A percentile compares a stretch with the other conserved stretches of the same genome.
These are phyloP conservation scores for Fistulifera pelliculosa DNA, from an alignment of 108 stramenopile genomes.

Conservation along the genomic window DNA sequence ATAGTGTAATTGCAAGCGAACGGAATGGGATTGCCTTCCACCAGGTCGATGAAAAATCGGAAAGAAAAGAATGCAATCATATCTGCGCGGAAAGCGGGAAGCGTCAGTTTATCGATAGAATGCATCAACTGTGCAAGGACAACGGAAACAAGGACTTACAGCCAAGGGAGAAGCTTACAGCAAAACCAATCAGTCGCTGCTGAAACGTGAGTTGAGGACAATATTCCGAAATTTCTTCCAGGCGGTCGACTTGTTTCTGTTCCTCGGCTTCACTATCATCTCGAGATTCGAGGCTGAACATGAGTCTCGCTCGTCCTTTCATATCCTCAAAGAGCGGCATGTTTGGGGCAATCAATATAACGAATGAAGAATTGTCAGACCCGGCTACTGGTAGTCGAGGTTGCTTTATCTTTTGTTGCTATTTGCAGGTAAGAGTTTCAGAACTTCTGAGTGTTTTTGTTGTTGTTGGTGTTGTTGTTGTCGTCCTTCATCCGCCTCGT, in stretches of 20 bases:
- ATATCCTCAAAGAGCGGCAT: no score
- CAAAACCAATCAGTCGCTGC: conserved; percentile 56
- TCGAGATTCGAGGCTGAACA: no score
- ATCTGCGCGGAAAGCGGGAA: conserved; percentile 17
- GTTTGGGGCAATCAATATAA: no score
- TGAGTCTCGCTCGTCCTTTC: no score
- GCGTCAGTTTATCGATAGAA: not conserved
- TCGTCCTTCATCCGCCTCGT: no score
- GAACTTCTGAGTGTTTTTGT: no score
- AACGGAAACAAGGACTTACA: conserved; percentile 30
- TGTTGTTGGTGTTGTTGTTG: no score
- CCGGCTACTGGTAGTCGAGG: no score
- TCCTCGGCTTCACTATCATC: not conserved
- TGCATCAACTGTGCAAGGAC: not conserved
- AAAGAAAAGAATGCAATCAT: conserved; percentile 79
- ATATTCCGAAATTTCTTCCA: conserved; percentile 58
- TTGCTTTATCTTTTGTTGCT: no score
- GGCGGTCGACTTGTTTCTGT: conserved; percentile 9
- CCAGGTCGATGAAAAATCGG: conserved; percentile 61
- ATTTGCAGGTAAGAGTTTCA: no score
- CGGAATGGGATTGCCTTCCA: conserved; percentile 72
- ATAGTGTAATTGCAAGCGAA: conserved; percentile 74
- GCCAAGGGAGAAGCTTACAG: conserved; percentile 53
- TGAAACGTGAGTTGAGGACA: conserved; percentile 80
- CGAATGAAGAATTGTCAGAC: no score